Conservation (phyloP, 148 eudicot genomes). For the Rhododendron vialii region DNA sequence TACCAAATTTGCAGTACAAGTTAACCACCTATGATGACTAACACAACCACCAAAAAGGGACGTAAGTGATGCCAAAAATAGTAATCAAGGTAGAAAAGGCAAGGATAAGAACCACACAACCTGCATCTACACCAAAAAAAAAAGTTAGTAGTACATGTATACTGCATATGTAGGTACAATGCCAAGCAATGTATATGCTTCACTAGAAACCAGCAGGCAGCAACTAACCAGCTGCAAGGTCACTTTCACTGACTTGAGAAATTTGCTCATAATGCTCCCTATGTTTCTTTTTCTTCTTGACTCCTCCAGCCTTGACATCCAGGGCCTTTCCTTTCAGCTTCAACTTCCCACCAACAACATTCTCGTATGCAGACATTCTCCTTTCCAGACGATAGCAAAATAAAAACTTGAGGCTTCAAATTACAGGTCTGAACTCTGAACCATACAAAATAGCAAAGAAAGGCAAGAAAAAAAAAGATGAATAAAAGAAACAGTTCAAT, state of each 20-base stretch:
- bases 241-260: slow-evolving; percentile 28
- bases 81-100: not conserved
- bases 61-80: not conserved
- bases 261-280: slow-evolving; percentile 46
- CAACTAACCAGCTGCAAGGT: slow-evolving; percentile 49
- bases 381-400: slow-evolving; percentile 6
- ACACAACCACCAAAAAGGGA: not conserved
- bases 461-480: not conserved
- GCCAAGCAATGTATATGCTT: not conserved
- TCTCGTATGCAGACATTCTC: slow-evolving; percentile 70
- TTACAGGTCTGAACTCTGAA: not conserved
- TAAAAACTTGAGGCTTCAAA: not conserved
- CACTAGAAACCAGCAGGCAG: not conserved
- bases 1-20: not conserved
- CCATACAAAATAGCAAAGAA: not conserved
- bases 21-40: not conserved
- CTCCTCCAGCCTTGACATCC: slow-evolving; percentile 66
- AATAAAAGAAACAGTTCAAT: not conserved
- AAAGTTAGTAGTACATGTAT: not conserved
- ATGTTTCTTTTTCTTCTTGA: slow-evolving; percentile 81
- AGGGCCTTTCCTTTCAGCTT: slow-evolving; percentile 88
- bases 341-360: slow-evolving; percentile 82
- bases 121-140: not conserved
- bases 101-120: not conserved
- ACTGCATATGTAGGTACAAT: not conserved